These are phyloP conservation scores for Neolentinus lepideus DNA, from an alignment of 1,284 basidiomycete genomes.

Conservation along the genomic window DNA sequence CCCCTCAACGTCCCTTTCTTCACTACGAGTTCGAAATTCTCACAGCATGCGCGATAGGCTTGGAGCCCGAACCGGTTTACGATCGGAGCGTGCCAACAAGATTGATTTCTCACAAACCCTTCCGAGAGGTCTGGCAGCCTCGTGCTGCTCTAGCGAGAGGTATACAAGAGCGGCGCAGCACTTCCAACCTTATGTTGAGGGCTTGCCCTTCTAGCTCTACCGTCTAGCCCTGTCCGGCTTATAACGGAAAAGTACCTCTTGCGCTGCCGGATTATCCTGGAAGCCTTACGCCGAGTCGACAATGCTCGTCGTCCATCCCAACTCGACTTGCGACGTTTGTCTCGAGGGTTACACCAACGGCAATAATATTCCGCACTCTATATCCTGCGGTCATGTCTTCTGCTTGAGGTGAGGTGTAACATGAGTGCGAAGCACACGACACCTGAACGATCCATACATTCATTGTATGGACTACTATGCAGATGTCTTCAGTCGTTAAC, in stretches of 20 bases:
- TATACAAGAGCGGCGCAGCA: background rate
- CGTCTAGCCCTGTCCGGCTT: slow-evolving; percentile 1
- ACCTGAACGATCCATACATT: background rate
- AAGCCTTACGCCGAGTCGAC: background rate
- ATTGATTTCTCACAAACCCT: background rate
- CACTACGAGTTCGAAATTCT: background rate
- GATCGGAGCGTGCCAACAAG: background rate
- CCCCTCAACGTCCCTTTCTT: background rate
- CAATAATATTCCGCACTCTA: slow-evolving; percentile 29
- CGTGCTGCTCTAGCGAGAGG: background rate
- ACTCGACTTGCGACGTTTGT: slow-evolving; percentile 42
- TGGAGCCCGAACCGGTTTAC: background rate
- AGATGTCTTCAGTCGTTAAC: slow-evolving; percentile 5
- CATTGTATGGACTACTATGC: background rate
- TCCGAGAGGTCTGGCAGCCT: slow-evolving; percentile 1
- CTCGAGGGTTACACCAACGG: slow-evolving; percentile 32
- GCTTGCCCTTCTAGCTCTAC: background rate
- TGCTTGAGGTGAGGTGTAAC: slow-evolving; percentile 14
- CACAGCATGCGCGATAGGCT: background rate
- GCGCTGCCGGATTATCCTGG: background rate
- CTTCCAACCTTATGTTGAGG: background rate
- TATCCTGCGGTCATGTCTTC: slow-evolving; percentile 39
- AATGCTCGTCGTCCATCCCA: slow-evolving; percentile 38
- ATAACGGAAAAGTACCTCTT: background rate
- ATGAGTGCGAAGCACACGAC: background rate